These are phyloP conservation scores for Nothophaeocryptopus gaeumannii DNA, from an alignment of 2,329 filamentous ascomycete genomes.

Conservation along the genomic window DNA sequence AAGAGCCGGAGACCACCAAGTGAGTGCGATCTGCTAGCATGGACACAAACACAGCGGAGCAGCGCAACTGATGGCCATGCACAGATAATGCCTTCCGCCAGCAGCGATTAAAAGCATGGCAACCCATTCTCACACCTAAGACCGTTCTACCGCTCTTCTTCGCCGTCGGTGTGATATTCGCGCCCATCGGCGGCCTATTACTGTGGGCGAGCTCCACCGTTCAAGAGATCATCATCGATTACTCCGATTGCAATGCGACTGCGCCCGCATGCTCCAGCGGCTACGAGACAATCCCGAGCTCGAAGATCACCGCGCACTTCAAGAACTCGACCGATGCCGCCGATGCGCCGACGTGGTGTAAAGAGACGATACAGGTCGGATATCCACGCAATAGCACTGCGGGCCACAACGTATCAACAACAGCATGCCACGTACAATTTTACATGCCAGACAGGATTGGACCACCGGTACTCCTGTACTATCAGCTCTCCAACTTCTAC, in stretches of 20 bases:
- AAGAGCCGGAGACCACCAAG: slow-evolving; percentile 92
- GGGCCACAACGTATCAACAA: slow-evolving; percentile 35
- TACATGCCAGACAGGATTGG: slow-evolving; percentile 73
- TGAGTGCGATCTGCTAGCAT: slow-evolving; percentile 45
- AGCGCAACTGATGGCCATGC: slow-evolving; percentile 19
- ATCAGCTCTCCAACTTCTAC: slow-evolving; percentile 95
- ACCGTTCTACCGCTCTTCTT: slow-evolving; percentile 92
- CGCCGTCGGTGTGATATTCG: slow-evolving; percentile 84
- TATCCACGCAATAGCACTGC: slow-evolving; percentile 16
- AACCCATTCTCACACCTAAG: slow-evolving; percentile 93
- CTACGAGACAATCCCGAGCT: slow-evolving; percentile 54
- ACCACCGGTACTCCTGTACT: slow-evolving; percentile 87
- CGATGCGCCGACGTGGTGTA: slow-evolving; percentile 32
- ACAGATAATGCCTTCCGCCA: slow-evolving; percentile 94
- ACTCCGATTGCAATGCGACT: slow-evolving; percentile 68
- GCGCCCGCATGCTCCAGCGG: slow-evolving; percentile 46
- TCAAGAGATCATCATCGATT: slow-evolving; percentile 87
- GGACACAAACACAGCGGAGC: neutral
- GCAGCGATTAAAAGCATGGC: slow-evolving; percentile 97
- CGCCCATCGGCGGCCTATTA: slow-evolving; percentile 82
- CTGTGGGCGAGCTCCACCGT: slow-evolving; percentile 82
- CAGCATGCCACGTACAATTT: slow-evolving; percentile 72
- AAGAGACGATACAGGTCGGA: slow-evolving; percentile 17
- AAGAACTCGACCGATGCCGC: slow-evolving; percentile 44
- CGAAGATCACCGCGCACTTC: slow-evolving; percentile 67